Conservation (phyloP, 345 rosid species). For the Hirschfeldia incana region DNA sequence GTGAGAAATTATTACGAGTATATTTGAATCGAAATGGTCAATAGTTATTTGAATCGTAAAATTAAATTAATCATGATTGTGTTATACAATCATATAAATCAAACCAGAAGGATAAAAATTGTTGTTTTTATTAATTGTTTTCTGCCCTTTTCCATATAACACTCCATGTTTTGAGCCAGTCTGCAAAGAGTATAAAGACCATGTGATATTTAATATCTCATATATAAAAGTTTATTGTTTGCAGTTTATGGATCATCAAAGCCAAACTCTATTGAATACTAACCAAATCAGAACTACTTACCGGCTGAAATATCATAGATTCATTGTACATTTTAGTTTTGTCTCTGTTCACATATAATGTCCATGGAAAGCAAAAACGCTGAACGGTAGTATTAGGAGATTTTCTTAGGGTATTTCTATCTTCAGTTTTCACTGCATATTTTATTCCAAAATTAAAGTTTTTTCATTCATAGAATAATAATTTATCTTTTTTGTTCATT, state of each 20-base stretch:
- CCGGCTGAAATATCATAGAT: not conserved
- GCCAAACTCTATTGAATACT: not conserved
- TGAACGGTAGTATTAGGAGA: not conserved
- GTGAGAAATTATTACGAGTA: slow-evolving; percentile 23
- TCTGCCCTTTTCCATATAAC: slow-evolving; percentile 14
- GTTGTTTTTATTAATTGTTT: not conserved
- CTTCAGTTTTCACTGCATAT: too few relatives aligned
- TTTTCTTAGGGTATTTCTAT: not conserved
- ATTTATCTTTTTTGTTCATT: too few relatives aligned
- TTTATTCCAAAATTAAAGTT: too few relatives aligned
- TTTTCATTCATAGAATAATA: too few relatives aligned
- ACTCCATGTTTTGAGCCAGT: slow-evolving; percentile 38
- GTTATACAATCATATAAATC: slow-evolving; percentile 32
- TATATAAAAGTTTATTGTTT: not conserved
- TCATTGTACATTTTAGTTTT: not conserved
- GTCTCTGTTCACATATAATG: not conserved
- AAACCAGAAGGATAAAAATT: not conserved
- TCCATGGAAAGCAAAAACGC: not conserved
- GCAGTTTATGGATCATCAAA: not conserved
- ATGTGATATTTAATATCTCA: slow-evolving; percentile 23
- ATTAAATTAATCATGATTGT: slow-evolving; percentile 33
- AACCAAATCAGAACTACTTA: not conserved
- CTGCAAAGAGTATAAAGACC: slow-evolving; percentile 6
- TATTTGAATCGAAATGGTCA: slow-evolving; percentile 32
- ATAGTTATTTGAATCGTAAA: slow-evolving; percentile 37